Base-by-base conservation (phyloP, 2,329 filamentous ascomycete species). In the Cladophialophora chaetospira region DNA sequence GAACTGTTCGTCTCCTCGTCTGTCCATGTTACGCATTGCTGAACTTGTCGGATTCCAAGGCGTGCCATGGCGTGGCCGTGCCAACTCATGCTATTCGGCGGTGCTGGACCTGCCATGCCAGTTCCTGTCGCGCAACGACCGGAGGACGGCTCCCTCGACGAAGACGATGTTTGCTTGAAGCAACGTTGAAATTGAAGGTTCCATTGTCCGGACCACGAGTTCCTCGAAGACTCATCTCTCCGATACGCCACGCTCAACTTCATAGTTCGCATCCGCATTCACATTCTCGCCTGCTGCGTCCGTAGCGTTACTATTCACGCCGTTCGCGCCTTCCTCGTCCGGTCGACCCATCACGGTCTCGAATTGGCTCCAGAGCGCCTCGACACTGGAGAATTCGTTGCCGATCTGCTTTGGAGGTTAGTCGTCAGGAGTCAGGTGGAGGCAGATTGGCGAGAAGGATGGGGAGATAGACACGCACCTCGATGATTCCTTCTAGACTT, bases 341-440 rank as follows among this genome's bases (percentile, higher is more conserved):
- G 88, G 82, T 68, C 88, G 89, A 6, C 84, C 89, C 92, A 97
- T 97, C 66, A 97, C 92, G 65, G 87, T 89, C 76, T 99, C 94
- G 69, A 99, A 97, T 68, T 96, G 91, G 35, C 89, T 95, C 94
- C 94, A 99, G 13, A 99, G 81, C 26, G 91, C 91, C 73, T 99
- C 94, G 40, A 99, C 94, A 3, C 91, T 92, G n/a, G 89, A 87
- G 75, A 99, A 97, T 69, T 99, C 94, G 73, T 96, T 96, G 33
- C 94, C 94, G 50, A 99, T 87, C 86, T 90, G 53, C 25, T 40
- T 17, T 15, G 5, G 1, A 15, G n/a, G 17, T 13, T 11, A 28
- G n/a, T 5, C 15, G 31, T 50, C 33, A 29, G 36, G 19, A n/a
- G 11, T 23, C 26, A 17, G 23, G 13, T 25, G 36, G 29, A 42